Evolutionary conservation across 2,329 filamentous ascomycete species (phyloP).

Genomic region (Setomelanomma holmii): DNA sequence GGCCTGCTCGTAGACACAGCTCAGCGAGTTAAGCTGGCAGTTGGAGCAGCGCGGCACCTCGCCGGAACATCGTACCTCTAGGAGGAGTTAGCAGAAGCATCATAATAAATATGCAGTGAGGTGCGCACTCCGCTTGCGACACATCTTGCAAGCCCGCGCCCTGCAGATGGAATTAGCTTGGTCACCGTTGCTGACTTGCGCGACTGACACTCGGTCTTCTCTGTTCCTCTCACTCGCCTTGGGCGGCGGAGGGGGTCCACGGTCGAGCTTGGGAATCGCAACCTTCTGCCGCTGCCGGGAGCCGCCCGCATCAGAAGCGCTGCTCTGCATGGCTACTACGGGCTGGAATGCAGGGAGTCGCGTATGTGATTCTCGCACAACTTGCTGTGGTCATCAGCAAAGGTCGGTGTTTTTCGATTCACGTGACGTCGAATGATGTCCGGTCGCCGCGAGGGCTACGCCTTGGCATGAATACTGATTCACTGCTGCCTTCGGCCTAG

Average conservation of each 20-base stretch:
- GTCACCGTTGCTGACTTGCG: background rate
- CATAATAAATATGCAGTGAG: background rate
- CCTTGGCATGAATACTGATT: too few species aligned
- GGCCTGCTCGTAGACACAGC: conserved; percentile 32
- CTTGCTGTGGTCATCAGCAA: background rate
- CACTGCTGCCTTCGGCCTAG: background rate
- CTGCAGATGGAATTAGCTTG: conserved; percentile 7
- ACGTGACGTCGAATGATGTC: background rate
- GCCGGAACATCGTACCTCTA: conserved; percentile 36
- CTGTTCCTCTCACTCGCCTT: conserved; percentile 8
- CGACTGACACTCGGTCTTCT: conserved; percentile 29
- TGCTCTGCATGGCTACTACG: background rate
- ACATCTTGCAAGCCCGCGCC: conserved; percentile 30
- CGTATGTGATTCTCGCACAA: background rate
- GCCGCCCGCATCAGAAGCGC: background rate
- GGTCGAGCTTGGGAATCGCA: conserved; percentile 22
- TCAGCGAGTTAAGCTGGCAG: conserved; percentile 18
- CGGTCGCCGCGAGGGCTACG: background rate
- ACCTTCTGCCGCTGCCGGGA: conserved; percentile 8
- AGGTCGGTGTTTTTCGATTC: background rate
- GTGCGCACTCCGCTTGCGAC: conserved; percentile 29
- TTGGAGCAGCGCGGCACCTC: conserved; percentile 25
- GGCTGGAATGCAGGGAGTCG: background rate
- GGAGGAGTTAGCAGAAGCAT: background rate
- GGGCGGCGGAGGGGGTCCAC: conserved; percentile 6